These are phyloP conservation scores for Ogataea dorogensis DNA, from an alignment of 805 yeast genomes.

Conservation along the genomic window DNA sequence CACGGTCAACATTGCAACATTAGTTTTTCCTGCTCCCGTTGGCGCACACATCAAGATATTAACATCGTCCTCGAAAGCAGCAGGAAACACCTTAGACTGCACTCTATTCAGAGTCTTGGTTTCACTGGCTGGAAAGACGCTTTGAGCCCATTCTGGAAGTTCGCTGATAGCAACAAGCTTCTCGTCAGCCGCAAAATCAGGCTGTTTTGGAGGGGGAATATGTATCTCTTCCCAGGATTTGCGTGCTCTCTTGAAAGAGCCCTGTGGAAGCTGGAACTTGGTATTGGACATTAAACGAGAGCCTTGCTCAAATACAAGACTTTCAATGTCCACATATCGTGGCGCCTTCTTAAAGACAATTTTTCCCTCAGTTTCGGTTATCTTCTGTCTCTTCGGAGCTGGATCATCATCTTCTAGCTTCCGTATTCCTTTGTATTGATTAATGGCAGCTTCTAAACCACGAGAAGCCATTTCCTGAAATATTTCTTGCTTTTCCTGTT, in stretches of 20 bases:
- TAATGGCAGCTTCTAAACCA: slow-evolving; percentile 41
- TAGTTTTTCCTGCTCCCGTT: slow-evolving; percentile 98
- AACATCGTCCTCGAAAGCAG: slow-evolving; percentile 68
- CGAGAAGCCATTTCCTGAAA: slow-evolving; percentile 43
- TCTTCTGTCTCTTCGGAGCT: slow-evolving; percentile 10
- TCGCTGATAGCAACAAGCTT: slow-evolving; percentile 54
- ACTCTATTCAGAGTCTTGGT: slow-evolving; percentile 70
- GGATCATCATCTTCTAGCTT: slow-evolving; percentile 13
- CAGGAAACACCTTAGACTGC: slow-evolving; percentile 78
- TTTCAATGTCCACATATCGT: slow-evolving; percentile 58
- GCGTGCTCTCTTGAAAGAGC: slow-evolving; percentile 74
- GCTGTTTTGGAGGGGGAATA: slow-evolving; percentile 78
- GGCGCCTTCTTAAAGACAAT: slow-evolving; percentile 34
- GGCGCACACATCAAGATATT: slow-evolving; percentile 92
- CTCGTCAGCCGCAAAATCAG: slow-evolving; percentile 36
- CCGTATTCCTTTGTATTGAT: slow-evolving; percentile 38
- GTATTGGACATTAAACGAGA: slow-evolving; percentile 63
- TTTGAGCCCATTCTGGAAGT: slow-evolving; percentile 80
- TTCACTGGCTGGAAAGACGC: slow-evolving; percentile 68
- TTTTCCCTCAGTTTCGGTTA: slow-evolving; percentile 12
- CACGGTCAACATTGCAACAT: slow-evolving; percentile 86
- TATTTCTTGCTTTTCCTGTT: slow-evolving; percentile 37
- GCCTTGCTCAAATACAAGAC: slow-evolving; percentile 69
- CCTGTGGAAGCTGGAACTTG: slow-evolving; percentile 74
- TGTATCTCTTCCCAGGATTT: slow-evolving; percentile 83